phyloP scores from a whole-genome alignment of 129 eudicot species.

The Chrysanthemum seticuspe region DNA sequence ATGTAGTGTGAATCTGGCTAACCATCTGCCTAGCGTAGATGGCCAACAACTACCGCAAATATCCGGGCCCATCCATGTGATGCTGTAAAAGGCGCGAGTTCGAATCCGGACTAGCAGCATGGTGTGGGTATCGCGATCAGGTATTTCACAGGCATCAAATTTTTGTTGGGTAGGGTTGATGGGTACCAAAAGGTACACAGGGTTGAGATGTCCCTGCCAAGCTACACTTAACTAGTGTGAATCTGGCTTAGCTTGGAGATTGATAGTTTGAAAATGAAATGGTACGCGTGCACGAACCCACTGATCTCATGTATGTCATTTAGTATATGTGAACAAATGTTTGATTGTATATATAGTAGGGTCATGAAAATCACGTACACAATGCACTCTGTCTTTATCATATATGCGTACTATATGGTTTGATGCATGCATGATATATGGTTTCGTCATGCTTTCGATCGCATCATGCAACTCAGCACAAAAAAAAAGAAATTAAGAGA shows the following conservation, averaged over 20 bases:
- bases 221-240: no score
- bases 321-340: neutral
- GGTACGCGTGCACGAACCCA: conserved; percentile 19
- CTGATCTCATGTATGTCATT: neutral
- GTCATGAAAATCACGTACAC: conserved; percentile 7
- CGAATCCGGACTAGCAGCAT: no score
- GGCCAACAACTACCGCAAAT: no score
- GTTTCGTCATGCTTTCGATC: conserved; percentile 29
- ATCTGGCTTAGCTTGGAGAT: neutral
- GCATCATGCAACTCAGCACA: conserved; percentile 14
- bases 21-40: no score
- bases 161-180: no score
- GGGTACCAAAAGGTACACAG: no score
- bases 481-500: neutral
- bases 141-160: no score
- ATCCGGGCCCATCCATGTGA: no score
- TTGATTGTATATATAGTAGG: neutral
- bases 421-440: neutral
- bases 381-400: neutral
- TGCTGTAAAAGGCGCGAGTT: no score
- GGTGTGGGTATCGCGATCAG: no score
- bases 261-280: neutral
- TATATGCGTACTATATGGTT: neutral
- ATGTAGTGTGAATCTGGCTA: no score
- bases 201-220: no score